Conservation (phyloP, 148 eudicot species). For the Drosera capensis region DNA sequence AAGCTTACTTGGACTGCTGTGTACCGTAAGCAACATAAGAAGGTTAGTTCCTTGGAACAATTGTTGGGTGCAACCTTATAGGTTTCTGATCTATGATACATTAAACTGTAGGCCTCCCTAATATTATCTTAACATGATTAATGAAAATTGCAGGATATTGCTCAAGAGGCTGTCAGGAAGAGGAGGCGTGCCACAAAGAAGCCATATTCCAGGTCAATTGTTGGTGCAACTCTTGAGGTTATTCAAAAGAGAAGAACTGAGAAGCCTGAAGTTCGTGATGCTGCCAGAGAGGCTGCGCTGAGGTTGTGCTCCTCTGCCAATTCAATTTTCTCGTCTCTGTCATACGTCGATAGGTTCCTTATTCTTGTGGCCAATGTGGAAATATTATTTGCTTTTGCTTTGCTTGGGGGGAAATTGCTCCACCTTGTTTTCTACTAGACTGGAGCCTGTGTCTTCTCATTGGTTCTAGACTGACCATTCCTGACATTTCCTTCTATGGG, state of each 20-base stretch:
- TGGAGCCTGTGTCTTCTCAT: too few species aligned
- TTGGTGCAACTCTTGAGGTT: slow-evolving; percentile 57
- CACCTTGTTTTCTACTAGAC: too few species aligned
- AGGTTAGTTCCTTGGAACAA: not conserved
- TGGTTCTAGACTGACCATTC: too few species aligned
- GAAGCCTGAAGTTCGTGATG: slow-evolving; percentile 66
- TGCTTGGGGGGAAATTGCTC: too few species aligned
- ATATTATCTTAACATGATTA: not conserved
- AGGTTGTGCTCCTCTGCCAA: slow-evolving; percentile 15
- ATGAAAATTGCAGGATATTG: slow-evolving; percentile 45
- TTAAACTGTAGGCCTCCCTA: not conserved
- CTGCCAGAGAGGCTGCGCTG: slow-evolving; percentile 63
- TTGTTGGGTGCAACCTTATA: not conserved
- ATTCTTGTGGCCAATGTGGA: not conserved
- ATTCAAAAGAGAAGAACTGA: slow-evolving; percentile 53
- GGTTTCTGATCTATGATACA: not conserved
- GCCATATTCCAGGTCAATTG: slow-evolving; percentile 64
- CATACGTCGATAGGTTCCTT: not conserved
- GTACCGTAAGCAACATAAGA: slow-evolving; percentile 8
- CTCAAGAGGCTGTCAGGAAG: slow-evolving; percentile 58
- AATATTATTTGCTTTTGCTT: too few species aligned
- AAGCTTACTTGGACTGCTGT: slow-evolving; percentile 33
- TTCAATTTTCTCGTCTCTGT: not conserved
- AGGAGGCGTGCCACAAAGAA: slow-evolving; percentile 54
- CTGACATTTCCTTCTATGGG: too few species aligned